Base-by-base conservation (phyloP, 192 early-diverging fungal species). In the Backusella psychrophila region DNA sequence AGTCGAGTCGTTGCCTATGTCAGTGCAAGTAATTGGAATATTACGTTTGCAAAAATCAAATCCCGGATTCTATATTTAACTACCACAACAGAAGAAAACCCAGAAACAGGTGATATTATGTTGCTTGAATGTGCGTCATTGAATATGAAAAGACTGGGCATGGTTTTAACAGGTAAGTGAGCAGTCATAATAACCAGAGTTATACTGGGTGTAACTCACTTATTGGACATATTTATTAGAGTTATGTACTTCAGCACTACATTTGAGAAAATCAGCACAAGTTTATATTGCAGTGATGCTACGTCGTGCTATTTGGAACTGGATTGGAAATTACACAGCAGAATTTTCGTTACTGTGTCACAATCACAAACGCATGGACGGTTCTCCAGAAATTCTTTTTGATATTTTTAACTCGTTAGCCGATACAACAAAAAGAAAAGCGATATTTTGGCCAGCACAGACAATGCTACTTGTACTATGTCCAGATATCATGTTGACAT, bases 241-340 rank as follows among this genome's bases (percentile, higher is more conserved):
- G 65, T 52, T 88, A 44, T 81, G 83, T 8, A 77, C 77, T 31
- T 81, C 82, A 4, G 84, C 85, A 71, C 71, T 87, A 66, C 83
- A 87, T 29, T 84, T 92, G 41, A 91, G 90, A 74, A 80, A 85
- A 15, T 80, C 86, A 4, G 91, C 92, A 3, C 96, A 96, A 68
- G 87, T 91, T 17, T 81, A 90, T 34, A 82, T 93, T 76, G 91
- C 94, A 0, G 81, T 90, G 11, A 87, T 91, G 12, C 86, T 97
- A 68, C 90, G 94, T 14, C 89, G 91, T 26, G 89, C 87, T 17
- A 94, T 98, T 75, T 97, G 95, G 96, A 93, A 94, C 82, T 98
- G 95, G 90, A 96, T 98, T 56, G 90, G 93, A 68, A 86, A 89
- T 23, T 96, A 94, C 75, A 90, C 93, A 0, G 82, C 85, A 11